Base-by-base conservation (phyloP, 1,284 basidiomycete genomes). In the Termitomyces sp. region DNA sequence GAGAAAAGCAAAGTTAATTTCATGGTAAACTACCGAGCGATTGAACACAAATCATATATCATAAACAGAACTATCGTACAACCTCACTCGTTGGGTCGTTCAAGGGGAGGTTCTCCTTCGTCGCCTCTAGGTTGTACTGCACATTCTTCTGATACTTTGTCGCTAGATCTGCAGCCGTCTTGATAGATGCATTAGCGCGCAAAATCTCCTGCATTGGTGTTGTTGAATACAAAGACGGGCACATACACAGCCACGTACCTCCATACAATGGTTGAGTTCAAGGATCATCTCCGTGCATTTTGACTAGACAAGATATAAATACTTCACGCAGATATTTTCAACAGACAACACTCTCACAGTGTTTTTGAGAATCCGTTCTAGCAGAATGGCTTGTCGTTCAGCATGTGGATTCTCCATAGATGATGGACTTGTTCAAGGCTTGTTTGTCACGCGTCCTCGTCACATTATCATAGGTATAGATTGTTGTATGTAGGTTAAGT, bases 291-390 rank as follows among this genome's bases (percentile, higher is more conserved):
- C 88, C 13, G 88, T 88, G 66, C 88, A 90, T 68, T 88, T 88
- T 36, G 84, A 86, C 89, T 90, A 60, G 33, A 26, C 51, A 17
- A 19, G 19, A 38, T 5, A 47, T 12, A 45, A 65, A 45, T 54
- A 52, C 55, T 19, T 50, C 26, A 36, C 31, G 17, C 30, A 13
- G 56, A n/a, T 19, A 17, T 40, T 6, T n/a, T 52, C 21, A 10
- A 57, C 2, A 28, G 55, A 63, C 40, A 50, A 60, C 62, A 34
- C 54, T 60, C 38, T 64, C 60, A 94, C 92, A 9, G 90, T 84
- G 63, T 93, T 96, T 72, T 94, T 94, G 39, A 94, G 77, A 61
- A 97, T 95, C 28, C 94, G 82, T 64, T 94, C 92, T 2, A 96
- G 78, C 33, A 96, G 79, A 38, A 94, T 84, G 33, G 90, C 91